phyloP scores from a whole-genome alignment of 768 basidiomycete species.

The Mycena capillaripes region DNA sequence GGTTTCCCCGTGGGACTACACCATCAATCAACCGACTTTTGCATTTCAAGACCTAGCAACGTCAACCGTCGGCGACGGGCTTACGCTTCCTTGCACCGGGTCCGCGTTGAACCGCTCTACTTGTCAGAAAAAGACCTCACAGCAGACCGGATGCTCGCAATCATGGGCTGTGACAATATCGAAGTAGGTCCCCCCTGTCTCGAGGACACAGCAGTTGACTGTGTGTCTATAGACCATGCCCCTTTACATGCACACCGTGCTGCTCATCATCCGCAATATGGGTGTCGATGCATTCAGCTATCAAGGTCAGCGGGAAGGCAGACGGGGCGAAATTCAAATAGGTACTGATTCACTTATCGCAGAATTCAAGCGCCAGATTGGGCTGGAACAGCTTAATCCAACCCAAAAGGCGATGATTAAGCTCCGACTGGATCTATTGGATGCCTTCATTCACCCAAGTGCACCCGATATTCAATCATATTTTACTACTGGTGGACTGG shows the following conservation, averaged over 20 bases:
- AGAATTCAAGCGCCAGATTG: slow-evolving; percentile 55
- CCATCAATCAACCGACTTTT: not conserved
- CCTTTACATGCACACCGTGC: slow-evolving; percentile 35
- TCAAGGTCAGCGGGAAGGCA: slow-evolving; percentile 31
- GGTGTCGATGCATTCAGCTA: slow-evolving; percentile 6
- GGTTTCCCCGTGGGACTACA: not conserved
- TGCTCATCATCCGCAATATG: slow-evolving; percentile 30
- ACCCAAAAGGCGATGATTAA: slow-evolving; percentile 56
- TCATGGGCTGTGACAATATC: slow-evolving; percentile 57
- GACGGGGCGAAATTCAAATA: slow-evolving; percentile 27
- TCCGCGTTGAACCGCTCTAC: slow-evolving; percentile 54
- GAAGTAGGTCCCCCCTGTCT: slow-evolving; percentile 15
- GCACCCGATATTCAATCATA: slow-evolving; percentile 36
- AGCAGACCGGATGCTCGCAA: slow-evolving; percentile 62
- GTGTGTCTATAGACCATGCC: slow-evolving; percentile 22
- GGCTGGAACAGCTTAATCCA: slow-evolving; percentile 54
- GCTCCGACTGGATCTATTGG: slow-evolving; percentile 62
- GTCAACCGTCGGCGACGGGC: not conserved
- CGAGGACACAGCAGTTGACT: not conserved
- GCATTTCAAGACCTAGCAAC: not conserved
- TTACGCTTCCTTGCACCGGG: not conserved
- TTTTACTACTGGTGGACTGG: slow-evolving; percentile 59
- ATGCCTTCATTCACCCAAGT: slow-evolving; percentile 54
- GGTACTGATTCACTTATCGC: not conserved
- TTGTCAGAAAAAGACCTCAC: slow-evolving; percentile 62